Evolutionary conservation across 768 basidiomycete genomes (phyloP), one percentile per base, ranked within the genome.

Genomic region (Trametes maxima): DNA sequence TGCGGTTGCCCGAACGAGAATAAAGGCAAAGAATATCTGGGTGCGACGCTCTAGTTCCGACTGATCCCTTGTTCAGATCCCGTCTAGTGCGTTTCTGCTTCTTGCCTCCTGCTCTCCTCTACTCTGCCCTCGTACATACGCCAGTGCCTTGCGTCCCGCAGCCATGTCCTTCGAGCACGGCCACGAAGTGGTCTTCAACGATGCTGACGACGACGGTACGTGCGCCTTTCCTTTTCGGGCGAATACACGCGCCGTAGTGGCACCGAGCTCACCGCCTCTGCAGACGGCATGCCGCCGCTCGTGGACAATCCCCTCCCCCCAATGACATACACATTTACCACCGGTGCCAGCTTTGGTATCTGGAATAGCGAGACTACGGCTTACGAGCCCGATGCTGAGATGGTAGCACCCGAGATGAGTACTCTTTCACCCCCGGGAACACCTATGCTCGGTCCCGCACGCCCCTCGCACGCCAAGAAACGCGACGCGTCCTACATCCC

Each of bases 401-500:
- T 46, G 25, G 53, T 61, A 35, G 65, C 57, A 19, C 52, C 71
- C 3, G 67, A 54, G 28, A 67, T 58, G 63, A 68, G 54, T 60
- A 65, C 66, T 50, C 48, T 45, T 60, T 61, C 65, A 33, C 64
- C 68, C 25, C 63, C 66, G 36, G 62, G 59, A 47, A 71, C 67
- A 45, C 60, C 69, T 13, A 65, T 67, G 60, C 74, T 69, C 61
- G 76, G 64, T 3, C 73, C 68, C 64, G 73, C 76, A 57, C 80
- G 80, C 13, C 54, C 55, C 22, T 81, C 79, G 57, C 85, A 88
- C 69, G 79, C 79, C 59, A 88, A 84, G 77, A 82, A 84, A 69
- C 83, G 85, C 55, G 86, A 88, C 68, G 83, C 86, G 56, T 84
- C 83, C 2, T 87, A 91, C 73, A 92, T 92, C 73, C 90, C 90